phyloP scores from a whole-genome alignment of 2,329 filamentous ascomycete genomes.

The Paraphoma chrysanthemicola region DNA sequence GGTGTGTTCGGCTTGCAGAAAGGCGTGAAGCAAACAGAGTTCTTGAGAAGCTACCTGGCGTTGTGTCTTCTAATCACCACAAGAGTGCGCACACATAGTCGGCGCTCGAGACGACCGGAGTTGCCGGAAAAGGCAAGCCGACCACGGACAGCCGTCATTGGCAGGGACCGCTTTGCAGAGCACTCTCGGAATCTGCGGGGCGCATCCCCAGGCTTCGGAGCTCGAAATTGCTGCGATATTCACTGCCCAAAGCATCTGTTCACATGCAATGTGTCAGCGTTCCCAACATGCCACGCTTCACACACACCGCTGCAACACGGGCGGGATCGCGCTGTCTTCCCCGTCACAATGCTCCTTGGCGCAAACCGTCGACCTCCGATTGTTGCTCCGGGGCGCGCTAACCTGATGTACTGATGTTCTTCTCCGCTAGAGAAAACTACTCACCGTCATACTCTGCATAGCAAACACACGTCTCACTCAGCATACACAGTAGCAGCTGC shows the following conservation, averaged over 20 bases:
- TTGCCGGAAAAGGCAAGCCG: slow-evolving; percentile 28
- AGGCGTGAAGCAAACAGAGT: not conserved
- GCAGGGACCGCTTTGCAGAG: not conserved
- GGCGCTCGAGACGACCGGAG: slow-evolving; percentile 4
- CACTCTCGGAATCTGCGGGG: slow-evolving; percentile 1
- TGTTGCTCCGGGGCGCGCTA: slow-evolving; percentile 21
- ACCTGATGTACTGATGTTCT: slow-evolving; percentile 14
- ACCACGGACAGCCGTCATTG: not conserved
- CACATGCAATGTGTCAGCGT: not conserved
- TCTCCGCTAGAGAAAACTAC: slow-evolving; percentile 27
- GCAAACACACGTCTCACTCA: slow-evolving; percentile 2
- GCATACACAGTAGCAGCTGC: slow-evolving; percentile 14
- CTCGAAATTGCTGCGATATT: not conserved
- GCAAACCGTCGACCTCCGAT: not conserved
- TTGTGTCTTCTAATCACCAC: not conserved
- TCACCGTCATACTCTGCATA: slow-evolving; percentile 8
- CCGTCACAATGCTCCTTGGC: not conserved
- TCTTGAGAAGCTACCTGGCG: not conserved
- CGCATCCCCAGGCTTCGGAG: slow-evolving; percentile 1
- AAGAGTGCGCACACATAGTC: not conserved
- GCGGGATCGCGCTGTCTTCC: not conserved
- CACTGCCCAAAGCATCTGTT: not conserved
- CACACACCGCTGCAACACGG: not conserved
- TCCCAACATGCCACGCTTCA: not conserved
- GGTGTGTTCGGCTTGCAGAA: not conserved